Evolutionary conservation across 805 yeast species (phyloP).

Genomic region (Sugiyamaella americana): DNA sequence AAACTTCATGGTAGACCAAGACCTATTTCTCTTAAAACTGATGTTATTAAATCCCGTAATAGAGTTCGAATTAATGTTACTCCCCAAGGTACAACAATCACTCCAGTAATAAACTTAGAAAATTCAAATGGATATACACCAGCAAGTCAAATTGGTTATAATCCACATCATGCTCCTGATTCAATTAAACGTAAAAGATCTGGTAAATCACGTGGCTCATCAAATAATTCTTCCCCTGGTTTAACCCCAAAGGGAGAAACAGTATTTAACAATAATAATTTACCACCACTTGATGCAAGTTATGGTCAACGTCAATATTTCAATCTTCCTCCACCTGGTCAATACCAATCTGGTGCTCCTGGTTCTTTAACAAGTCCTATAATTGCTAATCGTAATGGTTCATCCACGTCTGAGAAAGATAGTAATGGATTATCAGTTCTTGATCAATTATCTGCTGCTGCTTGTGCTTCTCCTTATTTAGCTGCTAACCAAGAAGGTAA

Average conservation of each 20-base stretch:
- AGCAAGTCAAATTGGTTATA: neutral
- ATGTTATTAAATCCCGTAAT: constrained; percentile 85
- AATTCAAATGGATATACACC: neutral
- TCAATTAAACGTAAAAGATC: neutral
- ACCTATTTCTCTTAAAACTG: constrained; percentile 86
- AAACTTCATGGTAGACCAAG: constrained; percentile 90
- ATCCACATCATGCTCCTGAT: neutral
- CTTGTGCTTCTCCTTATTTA: constrained; percentile 18
- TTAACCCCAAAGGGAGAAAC: neutral
- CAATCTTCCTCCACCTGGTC: neutral
- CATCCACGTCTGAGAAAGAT: constrained; percentile 1
- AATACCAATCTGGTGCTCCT: neutral
- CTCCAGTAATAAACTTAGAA: neutral
- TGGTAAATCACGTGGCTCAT: neutral
- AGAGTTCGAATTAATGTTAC: constrained; percentile 40
- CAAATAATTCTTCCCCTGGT: neutral
- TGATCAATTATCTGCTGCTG: constrained; percentile 23
- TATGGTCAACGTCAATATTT: neutral
- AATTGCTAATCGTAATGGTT: neutral
- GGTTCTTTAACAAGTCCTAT: neutral
- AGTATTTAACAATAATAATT: neutral
- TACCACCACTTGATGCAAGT: neutral
- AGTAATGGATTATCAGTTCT: neutral
- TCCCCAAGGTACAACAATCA: neutral
- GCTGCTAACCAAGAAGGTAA: constrained; percentile 12